Evolutionary conservation across 495 filamentous ascomycete species (phyloP).

Genomic region (Penicillium pulvis): DNA sequence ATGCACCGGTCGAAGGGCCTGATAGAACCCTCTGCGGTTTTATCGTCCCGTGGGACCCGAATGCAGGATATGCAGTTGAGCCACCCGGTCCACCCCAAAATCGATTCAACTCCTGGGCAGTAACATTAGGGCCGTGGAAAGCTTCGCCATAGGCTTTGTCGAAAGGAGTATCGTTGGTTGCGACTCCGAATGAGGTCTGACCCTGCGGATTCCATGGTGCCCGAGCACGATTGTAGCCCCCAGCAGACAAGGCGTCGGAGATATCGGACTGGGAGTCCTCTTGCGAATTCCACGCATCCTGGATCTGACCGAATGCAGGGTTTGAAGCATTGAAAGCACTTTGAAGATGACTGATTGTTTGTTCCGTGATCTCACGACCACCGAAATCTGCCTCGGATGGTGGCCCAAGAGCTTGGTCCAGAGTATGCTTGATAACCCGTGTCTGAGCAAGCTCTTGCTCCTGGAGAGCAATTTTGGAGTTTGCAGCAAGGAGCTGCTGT

Average conservation of each 20-base stretch:
- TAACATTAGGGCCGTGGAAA: conserved; percentile 24
- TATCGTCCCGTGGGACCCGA: conserved; percentile 24
- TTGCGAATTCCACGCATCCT: conserved; percentile 62
- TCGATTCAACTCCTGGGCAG: conserved; percentile 32
- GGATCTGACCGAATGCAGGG: conserved; percentile 53
- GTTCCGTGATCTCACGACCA: conserved; percentile 52
- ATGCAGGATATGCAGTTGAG: conserved; percentile 21
- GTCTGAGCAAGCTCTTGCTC: conserved; percentile 82
- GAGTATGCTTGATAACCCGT: conserved; percentile 72
- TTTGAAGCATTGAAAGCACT: conserved; percentile 53
- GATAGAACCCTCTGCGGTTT: conserved; percentile 45
- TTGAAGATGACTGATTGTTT: conserved; percentile 55
- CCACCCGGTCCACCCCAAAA: conserved; percentile 37
- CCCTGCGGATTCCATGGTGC: conserved; percentile 61
- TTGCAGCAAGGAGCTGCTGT: conserved; percentile 75
- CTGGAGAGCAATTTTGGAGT: conserved; percentile 76
- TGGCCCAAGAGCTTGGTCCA: conserved; percentile 71
- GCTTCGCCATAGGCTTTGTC: conserved; percentile 35
- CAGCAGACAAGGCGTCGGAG: conserved; percentile 61
- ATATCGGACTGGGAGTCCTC: conserved; percentile 69
- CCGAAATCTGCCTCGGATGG: conserved; percentile 58
- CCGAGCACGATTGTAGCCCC: conserved; percentile 59
- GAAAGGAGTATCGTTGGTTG: conserved; percentile 25
- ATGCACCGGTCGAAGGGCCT: conserved; percentile 37
- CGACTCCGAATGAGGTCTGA: conserved; percentile 30